Percentiles rank a stretch among this genome's conserved stretches.
These are phyloP conservation scores for Epichloe amarillans DNA, from an alignment of 2,329 filamentous ascomycete species.

Conservation along the genomic window DNA sequence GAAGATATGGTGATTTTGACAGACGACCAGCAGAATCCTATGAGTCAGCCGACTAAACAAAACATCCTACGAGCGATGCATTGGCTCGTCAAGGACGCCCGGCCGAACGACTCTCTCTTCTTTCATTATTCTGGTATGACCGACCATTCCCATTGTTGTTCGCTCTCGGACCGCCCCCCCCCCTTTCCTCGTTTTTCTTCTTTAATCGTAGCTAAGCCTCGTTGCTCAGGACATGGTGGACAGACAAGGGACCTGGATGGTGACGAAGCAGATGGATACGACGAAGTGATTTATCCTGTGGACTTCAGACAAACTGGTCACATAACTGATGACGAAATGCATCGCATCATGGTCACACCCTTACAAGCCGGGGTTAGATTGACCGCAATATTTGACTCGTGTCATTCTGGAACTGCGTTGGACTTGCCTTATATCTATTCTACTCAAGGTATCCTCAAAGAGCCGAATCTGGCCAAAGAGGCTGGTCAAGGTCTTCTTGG, in stretches of 20 bases:
- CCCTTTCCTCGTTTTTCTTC: not conserved
- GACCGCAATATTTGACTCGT: constrained; percentile 52
- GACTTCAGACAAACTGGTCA: constrained; percentile 70
- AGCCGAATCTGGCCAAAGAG: constrained; percentile 55
- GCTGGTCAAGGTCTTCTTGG: constrained; percentile 50
- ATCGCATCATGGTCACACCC: constrained; percentile 54
- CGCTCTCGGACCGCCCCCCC: no score
- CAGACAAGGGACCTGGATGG: constrained; percentile 68
- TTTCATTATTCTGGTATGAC: constrained; percentile 81
- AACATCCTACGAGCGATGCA: constrained; percentile 96
- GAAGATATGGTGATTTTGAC: constrained; percentile 97
- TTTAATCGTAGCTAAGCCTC: not conserved
- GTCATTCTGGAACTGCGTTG: constrained; percentile 53
- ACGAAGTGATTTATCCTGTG: constrained; percentile 74
- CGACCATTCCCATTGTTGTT: not conserved
- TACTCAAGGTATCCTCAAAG: constrained; percentile 54
- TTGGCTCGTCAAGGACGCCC: constrained; percentile 90
- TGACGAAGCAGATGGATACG: constrained; percentile 69
- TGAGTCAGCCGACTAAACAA: constrained; percentile 92
- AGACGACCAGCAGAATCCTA: constrained; percentile 91
- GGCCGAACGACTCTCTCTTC: constrained; percentile 86
- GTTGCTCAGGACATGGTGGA: constrained; percentile 53
- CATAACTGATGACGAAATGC: constrained; percentile 76
- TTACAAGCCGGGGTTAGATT: constrained; percentile 42
- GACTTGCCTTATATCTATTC: constrained; percentile 58